A percentile compares a stretch with the other conserved stretches of the same genome.
Evolutionary conservation across 805 yeast species (phyloP).

Genomic region (Cyberlindnera sargentensis): DNA sequence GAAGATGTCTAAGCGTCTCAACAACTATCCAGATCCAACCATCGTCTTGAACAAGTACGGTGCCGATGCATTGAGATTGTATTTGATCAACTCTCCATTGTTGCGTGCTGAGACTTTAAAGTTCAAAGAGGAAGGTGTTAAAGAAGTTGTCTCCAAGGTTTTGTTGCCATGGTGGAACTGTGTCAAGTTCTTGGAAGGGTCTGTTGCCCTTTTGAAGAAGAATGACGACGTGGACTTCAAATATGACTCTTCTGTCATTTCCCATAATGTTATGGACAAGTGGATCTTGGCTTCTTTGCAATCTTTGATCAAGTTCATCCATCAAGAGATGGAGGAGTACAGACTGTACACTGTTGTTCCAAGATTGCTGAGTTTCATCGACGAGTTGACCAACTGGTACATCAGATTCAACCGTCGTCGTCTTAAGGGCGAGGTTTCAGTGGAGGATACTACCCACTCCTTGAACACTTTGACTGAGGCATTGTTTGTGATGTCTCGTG

Average conservation of each 20-base stretch:
- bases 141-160: conserved; percentile 94
- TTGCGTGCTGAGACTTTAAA: conserved; percentile 93
- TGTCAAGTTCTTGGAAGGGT: conserved; percentile 92
- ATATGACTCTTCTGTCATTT: conserved; percentile 56
- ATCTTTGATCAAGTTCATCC: conserved; percentile 79
- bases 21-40: conserved; percentile 95
- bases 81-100: conserved; percentile 95
- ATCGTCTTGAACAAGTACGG: conserved; percentile 81
- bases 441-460: conserved; percentile 77
- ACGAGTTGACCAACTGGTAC: conserved; percentile 97
- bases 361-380: conserved; percentile 78
- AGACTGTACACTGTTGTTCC: conserved; percentile 96
- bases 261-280: conserved; percentile 91
- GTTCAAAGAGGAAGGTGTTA: conserved; percentile 98
- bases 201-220: conserved; percentile 78
- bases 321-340: conserved; percentile 83
- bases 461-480: conserved; percentile 90
- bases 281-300: conserved; percentile 98
- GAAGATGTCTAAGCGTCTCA: conserved; percentile 97
- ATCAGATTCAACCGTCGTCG: conserved; percentile 97
- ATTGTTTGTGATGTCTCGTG: conserved; percentile 78
- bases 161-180: conserved; percentile 99
- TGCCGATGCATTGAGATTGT: conserved; percentile 95
- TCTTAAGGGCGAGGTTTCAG: conserved; percentile 89
- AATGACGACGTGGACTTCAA: conserved; percentile 61